Evolutionary conservation across 306 rosid genomes (phyloP).

Genomic region (Luffa aegyptiaca): DNA sequence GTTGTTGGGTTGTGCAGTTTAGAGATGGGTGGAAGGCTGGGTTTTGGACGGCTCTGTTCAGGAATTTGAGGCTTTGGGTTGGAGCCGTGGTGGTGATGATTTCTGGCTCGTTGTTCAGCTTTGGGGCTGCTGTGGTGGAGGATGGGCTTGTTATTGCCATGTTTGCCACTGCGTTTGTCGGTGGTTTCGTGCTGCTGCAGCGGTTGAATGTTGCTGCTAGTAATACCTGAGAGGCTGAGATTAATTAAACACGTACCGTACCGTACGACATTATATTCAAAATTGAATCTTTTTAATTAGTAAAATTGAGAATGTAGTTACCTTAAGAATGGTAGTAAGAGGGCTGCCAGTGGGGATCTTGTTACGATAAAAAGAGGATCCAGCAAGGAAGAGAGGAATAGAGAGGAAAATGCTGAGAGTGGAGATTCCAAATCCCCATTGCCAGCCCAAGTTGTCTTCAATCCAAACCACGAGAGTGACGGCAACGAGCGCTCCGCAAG

Average conservation of each 20-base stretch:
- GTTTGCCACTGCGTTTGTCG: slow-evolving; percentile 32
- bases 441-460: slow-evolving; percentile 85
- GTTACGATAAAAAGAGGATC: slow-evolving; percentile 49
- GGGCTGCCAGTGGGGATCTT: slow-evolving; percentile 66
- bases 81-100: neutral
- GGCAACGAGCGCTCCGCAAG: slow-evolving; percentile 69
- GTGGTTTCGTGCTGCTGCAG: slow-evolving; percentile 21
- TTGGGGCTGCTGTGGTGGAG: neutral
- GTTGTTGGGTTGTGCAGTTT: slow-evolving; percentile 42
- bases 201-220: slow-evolving; percentile 46
- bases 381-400: slow-evolving; percentile 65
- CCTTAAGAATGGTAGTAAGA: slow-evolving; percentile 61
- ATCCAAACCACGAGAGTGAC: slow-evolving; percentile 79
- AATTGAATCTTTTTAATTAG: no score
- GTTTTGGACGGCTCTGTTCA: slow-evolving; percentile 33
- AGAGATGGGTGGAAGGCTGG: slow-evolving; percentile 34
- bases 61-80: slow-evolving; percentile 34
- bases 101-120: neutral
- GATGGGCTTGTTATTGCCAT: slow-evolving; percentile 25
- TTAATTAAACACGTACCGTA: no score
- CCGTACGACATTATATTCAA: no score
- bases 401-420: slow-evolving; percentile 50
- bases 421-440: slow-evolving; percentile 71
- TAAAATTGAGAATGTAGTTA: neutral
- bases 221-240: no score